Evolutionary conservation across 2,329 filamentous ascomycete species (phyloP), one percentile per base, ranked within the genome.

Genomic region (Arthroderma uncinatum): DNA sequence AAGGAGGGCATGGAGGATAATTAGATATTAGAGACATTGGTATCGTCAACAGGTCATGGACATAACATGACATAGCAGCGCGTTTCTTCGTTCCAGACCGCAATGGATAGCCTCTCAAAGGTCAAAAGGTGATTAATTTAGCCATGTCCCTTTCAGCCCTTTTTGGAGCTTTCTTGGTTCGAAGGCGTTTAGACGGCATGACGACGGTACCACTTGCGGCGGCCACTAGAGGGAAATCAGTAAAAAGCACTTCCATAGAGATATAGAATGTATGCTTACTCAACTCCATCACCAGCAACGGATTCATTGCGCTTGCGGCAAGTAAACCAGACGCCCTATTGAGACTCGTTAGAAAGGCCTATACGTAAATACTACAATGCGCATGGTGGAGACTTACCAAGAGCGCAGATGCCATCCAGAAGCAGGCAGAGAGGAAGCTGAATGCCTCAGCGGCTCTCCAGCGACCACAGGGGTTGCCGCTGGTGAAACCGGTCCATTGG

Each of bases 401-500:
- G 19, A 85, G 65, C 14, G 78, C 79, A 50, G 82, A 86, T 10
- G 76, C 79, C 40, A 89, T 78, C 86, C 86, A 90, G 66, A 83
- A 76, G 62, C 87, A 77, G 57, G 84, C 84, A 1, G 83, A 84
- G 56, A 89, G 71, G 72, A 90, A 90, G 53, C 78, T 74, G 66
- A 90, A 89, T 3, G 85, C 85, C 63, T 87, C 79, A 60, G 81
- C 77, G 40, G 87, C 81, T 72, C 86, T 88, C 79, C 82, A 87
- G 64, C 82, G 79, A 58, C 80, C 77, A 70, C 87, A 92, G n/a
- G 69, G 68, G 48, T 78, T 72, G 61, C 75, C 73, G 50, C 67
- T 58, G 16, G 66, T 67, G 58, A 87, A 74, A 54, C 77, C 76
- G 59, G 68, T 67, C 84, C 85, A 87, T 67, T 80, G 64, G 67